These are phyloP conservation scores for Candida nanaspora DNA, from an alignment of 805 yeast species.

Conservation along the genomic window DNA sequence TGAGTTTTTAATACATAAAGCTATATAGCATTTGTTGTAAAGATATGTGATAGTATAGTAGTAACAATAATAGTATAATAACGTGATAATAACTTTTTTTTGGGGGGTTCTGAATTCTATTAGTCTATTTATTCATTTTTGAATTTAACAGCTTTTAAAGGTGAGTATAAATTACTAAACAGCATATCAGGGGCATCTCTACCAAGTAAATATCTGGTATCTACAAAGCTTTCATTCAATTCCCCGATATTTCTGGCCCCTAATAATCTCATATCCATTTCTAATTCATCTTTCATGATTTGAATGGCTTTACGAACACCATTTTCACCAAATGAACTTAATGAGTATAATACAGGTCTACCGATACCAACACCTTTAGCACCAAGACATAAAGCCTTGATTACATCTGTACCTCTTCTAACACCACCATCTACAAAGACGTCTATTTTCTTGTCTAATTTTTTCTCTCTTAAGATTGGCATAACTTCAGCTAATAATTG, in stretches of 20 bases:
- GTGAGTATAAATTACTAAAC: slow-evolving; percentile 22
- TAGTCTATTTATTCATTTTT: slow-evolving; percentile 17
- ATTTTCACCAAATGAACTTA: slow-evolving; percentile 53
- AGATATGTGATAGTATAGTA: too few species aligned
- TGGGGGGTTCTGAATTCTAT: too few species aligned
- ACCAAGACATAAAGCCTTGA: slow-evolving; percentile 62
- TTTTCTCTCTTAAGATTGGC: slow-evolving; percentile 40
- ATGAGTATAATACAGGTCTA: slow-evolving; percentile 59
- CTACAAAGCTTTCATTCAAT: slow-evolving; percentile 55
- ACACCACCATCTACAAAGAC: slow-evolving; percentile 65
- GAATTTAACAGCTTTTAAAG: slow-evolving; percentile 23
- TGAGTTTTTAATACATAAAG: too few species aligned
- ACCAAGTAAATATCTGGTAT: slow-evolving; percentile 32
- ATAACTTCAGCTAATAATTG: slow-evolving; percentile 67
- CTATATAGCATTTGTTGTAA: too few species aligned
- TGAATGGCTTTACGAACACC: slow-evolving; percentile 57
- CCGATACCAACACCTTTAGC: slow-evolving; percentile 70
- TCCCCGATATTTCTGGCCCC: slow-evolving; percentile 62
- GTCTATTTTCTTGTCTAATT: slow-evolving; percentile 45
- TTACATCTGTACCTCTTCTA: slow-evolving; percentile 58
- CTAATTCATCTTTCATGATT: slow-evolving; percentile 61
- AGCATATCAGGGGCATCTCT: slow-evolving; percentile 25
- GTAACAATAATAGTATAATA: too few species aligned
- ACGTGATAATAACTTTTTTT: not conserved
- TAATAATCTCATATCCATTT: slow-evolving; percentile 70